Base-by-base conservation (phyloP, 331 rosid species). In the Arachis monticola region DNA sequence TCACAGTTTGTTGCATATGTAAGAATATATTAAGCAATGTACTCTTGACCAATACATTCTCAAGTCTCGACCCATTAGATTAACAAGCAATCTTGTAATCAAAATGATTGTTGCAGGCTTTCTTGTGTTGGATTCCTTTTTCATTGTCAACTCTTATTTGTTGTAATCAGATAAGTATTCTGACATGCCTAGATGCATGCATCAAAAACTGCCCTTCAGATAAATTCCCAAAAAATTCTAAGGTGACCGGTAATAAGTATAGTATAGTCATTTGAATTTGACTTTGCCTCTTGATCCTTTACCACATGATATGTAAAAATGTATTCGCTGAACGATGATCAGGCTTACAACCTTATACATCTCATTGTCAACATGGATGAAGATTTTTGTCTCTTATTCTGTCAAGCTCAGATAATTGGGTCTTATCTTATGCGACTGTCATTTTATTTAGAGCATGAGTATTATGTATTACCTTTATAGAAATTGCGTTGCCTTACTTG, bases 401-500 rank as follows among this genome's bases (percentile, higher is more conserved):
- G 50, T 17, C 53, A 51, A 51, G 22, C 31, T 40, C 57, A 63
- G 57, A 22, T 74, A 4, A 9, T 31, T 74, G 50, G 44, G 13
- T 46, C 46, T 74, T 51, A 40, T 62, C 48, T 62, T 62, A 31
- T 22, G 10, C 35, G 7, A 22, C 35, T 64, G 22, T 31, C 65
- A 64, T 9, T 53, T 70, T 58, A 59, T 64, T 41, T 65, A 7
- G 35, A 63, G 12, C 41, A 47, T 47, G 63, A 52, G 38, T 75
- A 12, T 44, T 60, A 2, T 64, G 69, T n/a, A 14, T 64, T 56
- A 31, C 9, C 31, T 57, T 57, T 30, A 4, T 57, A 5, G 59
- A 72, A 60, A 27, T 75, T 75, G 11, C 46, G 14, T 38, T 42
- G 10, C 7, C 74, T 72, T 79, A 58, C 69, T 47, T 48, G 64